Evolutionary conservation across 2,329 filamentous ascomycete genomes (phyloP).

Genomic region (Trichoderma polysporum): DNA sequence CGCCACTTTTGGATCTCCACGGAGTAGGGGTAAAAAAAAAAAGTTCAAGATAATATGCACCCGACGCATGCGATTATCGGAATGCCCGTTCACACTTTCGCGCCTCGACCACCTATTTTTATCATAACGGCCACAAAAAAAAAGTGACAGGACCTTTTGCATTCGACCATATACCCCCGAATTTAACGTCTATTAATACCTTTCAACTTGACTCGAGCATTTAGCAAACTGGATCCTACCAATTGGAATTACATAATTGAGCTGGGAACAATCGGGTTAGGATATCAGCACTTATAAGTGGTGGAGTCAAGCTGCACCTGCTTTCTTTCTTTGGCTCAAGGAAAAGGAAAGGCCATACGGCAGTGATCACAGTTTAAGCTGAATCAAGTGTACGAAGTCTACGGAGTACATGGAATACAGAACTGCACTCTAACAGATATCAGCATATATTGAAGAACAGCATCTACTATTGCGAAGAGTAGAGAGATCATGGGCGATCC

Average conservation of each 20-base stretch:
- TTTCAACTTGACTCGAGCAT: conserved; percentile 1
- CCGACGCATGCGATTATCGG: background rate
- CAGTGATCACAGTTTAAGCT: background rate
- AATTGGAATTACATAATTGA: background rate
- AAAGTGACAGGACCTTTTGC: background rate
- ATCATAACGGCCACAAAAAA: background rate
- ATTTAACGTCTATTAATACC: background rate
- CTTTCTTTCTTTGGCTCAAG: background rate
- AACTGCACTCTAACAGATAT: background rate
- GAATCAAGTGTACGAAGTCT: background rate
- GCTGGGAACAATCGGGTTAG: background rate
- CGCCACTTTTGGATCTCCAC: background rate
- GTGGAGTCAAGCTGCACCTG: background rate
- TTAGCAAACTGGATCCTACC: conserved; percentile 5
- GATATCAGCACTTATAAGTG: conserved; percentile 4
- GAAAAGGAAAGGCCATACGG: background rate
- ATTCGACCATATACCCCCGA: background rate
- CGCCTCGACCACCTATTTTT: background rate
- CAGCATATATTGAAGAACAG: background rate
- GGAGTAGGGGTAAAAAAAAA: background rate
- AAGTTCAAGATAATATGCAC: background rate
- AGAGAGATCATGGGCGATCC: background rate
- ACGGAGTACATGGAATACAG: no score
- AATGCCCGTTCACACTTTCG: background rate
- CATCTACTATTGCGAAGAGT: background rate